These are phyloP conservation scores for Daedaleopsis sinensis DNA, from an alignment of 768 basidiomycete genomes.

Conservation along the genomic window DNA sequence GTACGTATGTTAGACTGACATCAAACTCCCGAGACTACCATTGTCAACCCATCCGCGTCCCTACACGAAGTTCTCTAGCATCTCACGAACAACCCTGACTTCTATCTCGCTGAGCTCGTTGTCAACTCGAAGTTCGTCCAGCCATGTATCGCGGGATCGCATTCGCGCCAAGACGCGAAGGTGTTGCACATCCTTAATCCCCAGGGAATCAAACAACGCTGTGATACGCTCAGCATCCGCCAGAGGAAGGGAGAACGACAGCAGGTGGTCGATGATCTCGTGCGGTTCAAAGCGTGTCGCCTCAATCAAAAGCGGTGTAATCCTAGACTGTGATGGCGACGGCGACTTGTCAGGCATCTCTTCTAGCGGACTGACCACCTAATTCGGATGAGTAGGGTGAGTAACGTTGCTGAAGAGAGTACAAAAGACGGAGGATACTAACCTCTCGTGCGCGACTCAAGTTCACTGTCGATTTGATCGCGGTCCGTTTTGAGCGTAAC, in stretches of 20 bases:
- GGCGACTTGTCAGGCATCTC: not conserved
- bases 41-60: not conserved
- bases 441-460: no score
- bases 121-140: not conserved
- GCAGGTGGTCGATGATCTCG: not conserved
- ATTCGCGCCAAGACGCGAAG: not conserved
- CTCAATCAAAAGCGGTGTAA: not conserved
- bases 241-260: not conserved
- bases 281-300: no score
- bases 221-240: not conserved
- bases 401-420: no score
- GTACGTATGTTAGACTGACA: not conserved
- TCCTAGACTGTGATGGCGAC: not conserved
- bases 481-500: no score
- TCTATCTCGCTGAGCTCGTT: not conserved
- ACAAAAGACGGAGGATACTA: no score
- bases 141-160: constrained; percentile 1
- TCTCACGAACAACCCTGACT: not conserved
- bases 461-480: no score
- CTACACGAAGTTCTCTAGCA: not conserved
- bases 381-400: no score
- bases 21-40: not conserved
- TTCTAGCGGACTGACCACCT: no score
- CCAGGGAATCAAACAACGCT: not conserved
- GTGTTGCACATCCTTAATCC: not conserved